Evolutionary conservation across 495 filamentous ascomycete species (phyloP), one percentile per base, ranked within the genome.

Genomic region (Penicillium pancosmium): DNA sequence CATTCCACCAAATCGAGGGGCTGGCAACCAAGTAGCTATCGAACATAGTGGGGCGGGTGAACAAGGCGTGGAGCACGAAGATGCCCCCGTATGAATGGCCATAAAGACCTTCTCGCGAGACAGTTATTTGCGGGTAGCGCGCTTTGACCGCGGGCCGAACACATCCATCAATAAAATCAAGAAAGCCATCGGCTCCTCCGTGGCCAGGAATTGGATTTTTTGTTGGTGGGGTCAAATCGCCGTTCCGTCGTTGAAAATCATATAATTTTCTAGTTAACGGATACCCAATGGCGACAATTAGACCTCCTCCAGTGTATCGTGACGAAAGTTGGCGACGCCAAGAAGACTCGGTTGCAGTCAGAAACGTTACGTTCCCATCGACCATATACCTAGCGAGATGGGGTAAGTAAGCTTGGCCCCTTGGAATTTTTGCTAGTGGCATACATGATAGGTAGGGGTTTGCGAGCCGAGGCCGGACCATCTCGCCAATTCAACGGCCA

Each of bases 1-100:
- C 31, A 54, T 63, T 64, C 65, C 68, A 71, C 68, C 68, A 68
- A 4, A 71, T 65, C 0, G 65, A 71, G 9, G 68, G 68, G 54
- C 63, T 66, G 31, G 63, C 66, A 11, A 63, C 63, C 23, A 71
- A 59, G 41, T 62, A 68, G 15, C 56, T 60, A 50, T 71, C 63
- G 40, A 71, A 71, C n/a, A 43, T 53, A 7, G 38, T 12, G 3
- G 65, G 58, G 5, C 66, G 60, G 2, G 59, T 68, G 33, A 71
- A 71, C n/a, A 68, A 46, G n/a, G 66, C 57, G 36, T 68, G 63
- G 15, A 71, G 62, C 13, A 60, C 58, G 5, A 67, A 58, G 11
- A 71, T 35, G 12, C 68, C 68, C 6, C 68, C 66, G 40, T 68
- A 71, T 8, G 66, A 68, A 43, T 71, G 68, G 15, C 66, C 66